Percentiles rank a stretch among this genome's conserved stretches.
These are phyloP conservation scores for Pichia sp. DNA, from an alignment of 1,139 yeast genomes.

Conservation along the genomic window DNA sequence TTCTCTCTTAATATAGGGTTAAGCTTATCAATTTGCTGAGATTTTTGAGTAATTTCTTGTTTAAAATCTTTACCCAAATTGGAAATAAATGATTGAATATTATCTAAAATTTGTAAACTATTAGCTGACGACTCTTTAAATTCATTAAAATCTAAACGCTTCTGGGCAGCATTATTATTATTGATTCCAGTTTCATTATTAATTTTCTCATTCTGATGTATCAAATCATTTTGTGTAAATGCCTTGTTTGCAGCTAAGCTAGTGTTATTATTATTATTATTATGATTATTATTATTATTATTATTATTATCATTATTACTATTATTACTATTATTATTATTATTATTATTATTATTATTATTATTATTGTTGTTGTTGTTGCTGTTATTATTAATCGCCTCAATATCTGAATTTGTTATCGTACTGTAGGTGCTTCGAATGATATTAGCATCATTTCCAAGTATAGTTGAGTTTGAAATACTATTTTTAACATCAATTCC, in stretches of 20 bases:
- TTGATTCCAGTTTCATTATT: neutral
- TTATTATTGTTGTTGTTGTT: neutral
- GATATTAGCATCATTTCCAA: neutral
- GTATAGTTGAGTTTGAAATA: conserved; percentile 9
- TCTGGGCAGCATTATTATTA: neutral
- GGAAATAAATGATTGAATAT: conserved; percentile 37
- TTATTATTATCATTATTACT: neutral
- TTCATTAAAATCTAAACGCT: neutral
- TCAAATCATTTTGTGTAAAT: neutral
- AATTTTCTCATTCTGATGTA: too few relatives aligned
- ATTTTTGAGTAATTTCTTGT: conserved; percentile 41
- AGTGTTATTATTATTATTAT: neutral
- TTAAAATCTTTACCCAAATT: conserved; percentile 43
- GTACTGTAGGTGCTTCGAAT: neutral
- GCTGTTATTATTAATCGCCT: neutral
- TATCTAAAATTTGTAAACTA: conserved; percentile 37
- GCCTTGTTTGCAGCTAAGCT: neutral
- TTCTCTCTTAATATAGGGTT: conserved; percentile 45
- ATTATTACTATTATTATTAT: neutral
- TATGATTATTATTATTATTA: neutral
- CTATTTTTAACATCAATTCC: conserved; percentile 39
- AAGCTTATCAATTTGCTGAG: conserved; percentile 38
- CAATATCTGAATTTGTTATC: neutral
- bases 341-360: neutral
- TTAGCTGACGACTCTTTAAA: conserved; percentile 3